Base-by-base conservation (phyloP, 2,329 filamentous ascomycete species). In the Trichophaea hybrida region DNA sequence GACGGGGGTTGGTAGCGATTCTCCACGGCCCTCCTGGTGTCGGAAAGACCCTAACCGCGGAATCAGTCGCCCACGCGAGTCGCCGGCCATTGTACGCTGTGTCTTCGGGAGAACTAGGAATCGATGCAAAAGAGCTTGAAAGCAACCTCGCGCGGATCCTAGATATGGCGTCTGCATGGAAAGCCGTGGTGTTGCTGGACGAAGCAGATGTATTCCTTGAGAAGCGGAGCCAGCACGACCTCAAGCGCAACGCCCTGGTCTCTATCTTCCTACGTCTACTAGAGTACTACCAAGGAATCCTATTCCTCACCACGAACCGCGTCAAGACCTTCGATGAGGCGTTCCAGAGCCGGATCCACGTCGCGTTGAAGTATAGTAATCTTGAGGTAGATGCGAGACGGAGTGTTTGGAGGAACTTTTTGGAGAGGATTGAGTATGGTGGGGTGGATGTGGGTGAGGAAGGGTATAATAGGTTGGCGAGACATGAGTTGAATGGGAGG, bases 221-320 rank as follows among this genome's bases (percentile, higher is more conserved):
- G 74, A 85, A 87, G 71, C 83, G 88, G 1, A 85, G 87, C 38
- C 82, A 88, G 68, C 83, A 88, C 63, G 88, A 94, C 67, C 84
- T 94, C 58, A 84, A 90, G 69, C 84, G 88, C 59, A 94, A 94
- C 68, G 85, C 85, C 0, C 80, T 93, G 0, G 88, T 94, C 57
- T 72, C 71, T 15, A 71, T 75, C 61, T 73, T 75, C 64, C 68
- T 76, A n/a, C 69, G 73, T 24, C 67, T 69, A 2, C 65, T 76
- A 44, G 71, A 74, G 33, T 75, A 75, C 59, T 75, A 73, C 57
- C 64, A 69, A 12, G 75, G 74, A 48, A 72, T 75, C 55, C 68
- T 74, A 1, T 73, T 75, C 64, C 68, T 76, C 0, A 76, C 75
- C 2, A 72, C 73, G 10, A 73, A 75, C 17, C 71, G 74, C 0